A percentile compares a stretch with the other conserved stretches of the same genome.
Evolutionary conservation across 164 flowering plant genomes (phyloP).

Genomic region (Vitis rupestris): DNA sequence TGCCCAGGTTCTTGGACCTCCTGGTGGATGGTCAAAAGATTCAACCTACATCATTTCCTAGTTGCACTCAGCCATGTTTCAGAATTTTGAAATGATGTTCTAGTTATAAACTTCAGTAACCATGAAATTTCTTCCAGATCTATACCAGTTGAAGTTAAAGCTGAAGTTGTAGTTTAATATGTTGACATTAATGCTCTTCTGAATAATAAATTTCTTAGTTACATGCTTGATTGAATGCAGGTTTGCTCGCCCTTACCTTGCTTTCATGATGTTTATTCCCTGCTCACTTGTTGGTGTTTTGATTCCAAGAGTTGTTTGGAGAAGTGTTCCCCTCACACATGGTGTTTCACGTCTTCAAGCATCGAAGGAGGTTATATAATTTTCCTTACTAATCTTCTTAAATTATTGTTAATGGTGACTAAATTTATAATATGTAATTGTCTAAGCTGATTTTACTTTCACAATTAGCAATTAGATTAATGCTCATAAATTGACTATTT

Average conservation of each 20-base stretch:
- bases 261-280: conserved; percentile 87
- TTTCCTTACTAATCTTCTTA: not conserved
- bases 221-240: conserved; percentile 41
- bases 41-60: not conserved
- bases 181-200: not conserved
- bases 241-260: conserved; percentile 86
- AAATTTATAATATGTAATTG: not conserved
- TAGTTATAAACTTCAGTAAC: no score
- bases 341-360: conserved; percentile 40
- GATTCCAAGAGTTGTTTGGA: conserved; percentile 63
- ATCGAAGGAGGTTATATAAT: conserved; percentile 52
- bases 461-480: not conserved
- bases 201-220: conserved; percentile 2
- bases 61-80: not conserved
- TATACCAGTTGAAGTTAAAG: not conserved
- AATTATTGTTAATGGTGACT: not conserved
- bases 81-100: not conserved
- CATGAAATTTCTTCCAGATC: no score
- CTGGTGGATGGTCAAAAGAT: not conserved
- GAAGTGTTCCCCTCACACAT: conserved; percentile 51
- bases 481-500: not conserved
- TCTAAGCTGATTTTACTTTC: not conserved
- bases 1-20: not conserved
- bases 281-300: conserved; percentile 75
- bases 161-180: not conserved